A percentile compares a stretch with the other conserved stretches of the same genome.
Evolutionary conservation across 805 yeast genomes (phyloP).

Genomic region (Candida piceae): DNA sequence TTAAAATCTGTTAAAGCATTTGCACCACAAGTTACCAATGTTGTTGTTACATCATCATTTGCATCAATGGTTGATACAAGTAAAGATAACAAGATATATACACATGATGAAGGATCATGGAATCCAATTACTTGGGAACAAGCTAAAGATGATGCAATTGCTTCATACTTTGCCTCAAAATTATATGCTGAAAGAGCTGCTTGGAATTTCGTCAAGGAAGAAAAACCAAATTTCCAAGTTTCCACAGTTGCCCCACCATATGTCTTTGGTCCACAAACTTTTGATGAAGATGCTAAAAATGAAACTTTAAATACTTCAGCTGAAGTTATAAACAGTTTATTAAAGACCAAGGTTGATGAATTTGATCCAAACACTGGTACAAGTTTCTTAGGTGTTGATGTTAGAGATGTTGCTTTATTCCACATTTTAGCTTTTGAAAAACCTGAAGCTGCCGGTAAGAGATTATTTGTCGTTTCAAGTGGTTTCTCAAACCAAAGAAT

Average conservation of each 20-base stretch:
- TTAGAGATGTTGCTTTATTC: too few species aligned
- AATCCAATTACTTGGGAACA: constrained; percentile 20
- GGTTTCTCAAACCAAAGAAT: too few species aligned
- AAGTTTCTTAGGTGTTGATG: too few species aligned
- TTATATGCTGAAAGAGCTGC: too few species aligned
- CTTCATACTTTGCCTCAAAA: too few species aligned
- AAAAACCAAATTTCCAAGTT: constrained; percentile 30
- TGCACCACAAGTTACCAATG: constrained; percentile 41
- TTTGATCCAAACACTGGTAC: too few species aligned
- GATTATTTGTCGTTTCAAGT: too few species aligned
- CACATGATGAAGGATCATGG: constrained; percentile 35
- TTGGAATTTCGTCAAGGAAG: constrained; percentile 32
- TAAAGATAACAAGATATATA: constrained; percentile 7
- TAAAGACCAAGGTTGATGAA: too few species aligned
- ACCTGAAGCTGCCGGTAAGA: too few species aligned
- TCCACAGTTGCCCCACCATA: constrained; percentile 30
- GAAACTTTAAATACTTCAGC: constrained; percentile 25
- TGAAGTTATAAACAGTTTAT: constrained; percentile 35
- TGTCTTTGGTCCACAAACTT: constrained; percentile 43
- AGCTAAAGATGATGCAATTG: constrained; percentile 26
- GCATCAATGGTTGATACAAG: constrained; percentile 34
- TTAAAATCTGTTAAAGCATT: constrained; percentile 38
- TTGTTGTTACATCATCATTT: constrained; percentile 52
- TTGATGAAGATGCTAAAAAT: constrained; percentile 21
- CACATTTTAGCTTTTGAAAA: too few species aligned